Evolutionary conservation across 2,329 filamentous ascomycete genomes (phyloP), one percentile per base, ranked within the genome.

Genomic region (Myriosclerotinia scirpicola): DNA sequence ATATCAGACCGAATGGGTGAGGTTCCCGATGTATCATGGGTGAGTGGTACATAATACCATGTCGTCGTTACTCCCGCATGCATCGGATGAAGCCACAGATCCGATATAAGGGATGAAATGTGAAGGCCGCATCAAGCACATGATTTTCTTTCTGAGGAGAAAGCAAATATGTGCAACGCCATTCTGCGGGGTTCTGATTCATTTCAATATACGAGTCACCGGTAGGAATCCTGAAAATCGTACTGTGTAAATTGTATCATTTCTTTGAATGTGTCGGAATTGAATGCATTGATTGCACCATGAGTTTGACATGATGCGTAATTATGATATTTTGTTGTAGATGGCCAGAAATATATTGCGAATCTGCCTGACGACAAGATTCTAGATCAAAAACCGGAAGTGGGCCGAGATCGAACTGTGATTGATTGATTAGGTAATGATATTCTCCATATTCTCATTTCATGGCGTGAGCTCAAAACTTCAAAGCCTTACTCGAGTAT

Each of bases 121-220:
- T 20, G n/a, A 50, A 55, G 52, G 52, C n/a, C n/a, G n/a, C 40
- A 22, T 54, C 34, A 3, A 50, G 53, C 61, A 64, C 40, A 64
- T 64, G 53, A 64, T 22, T n/a, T 12, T 12, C 52, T 56, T 53
- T 56, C 62, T 53, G 62, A 58, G 62, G 62, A 64, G 62, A 64
- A 58, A 50, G 30, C 8, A 2, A 48, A 62, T 2, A 52, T 40
- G 38, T 56, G 52, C 20, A 56, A 58, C 20, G 30, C 62, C 52
- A 64, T 40, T 44, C 26, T 50, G 62, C 36, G 50, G 48, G 40
- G 52, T 44, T 17, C 17, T 36, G 30, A 62, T 40, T 62, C 34
- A 53, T 40, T 6, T 5, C 42, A 36, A 22, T 0, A 0, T n/a
- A 59, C 55, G 26, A 59, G 55, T 54, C 48, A 52, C 46, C 12